Base-by-base conservation (phyloP, 768 basidiomycete species). In the Trametes elegans region DNA sequence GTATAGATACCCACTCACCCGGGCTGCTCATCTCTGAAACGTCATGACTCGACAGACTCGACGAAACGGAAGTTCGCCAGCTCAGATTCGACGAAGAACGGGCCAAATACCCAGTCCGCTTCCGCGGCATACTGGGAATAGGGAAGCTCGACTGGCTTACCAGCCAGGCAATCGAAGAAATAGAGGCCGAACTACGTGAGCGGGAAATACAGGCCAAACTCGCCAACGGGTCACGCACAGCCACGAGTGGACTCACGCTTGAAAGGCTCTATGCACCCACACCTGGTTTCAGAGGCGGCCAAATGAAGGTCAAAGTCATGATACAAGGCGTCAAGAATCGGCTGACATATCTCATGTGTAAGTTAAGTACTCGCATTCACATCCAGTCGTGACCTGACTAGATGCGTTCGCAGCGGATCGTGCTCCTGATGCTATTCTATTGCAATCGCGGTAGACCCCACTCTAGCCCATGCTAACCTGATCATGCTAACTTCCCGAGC, bases 91-190 rank as follows among this genome's bases (percentile, higher is more conserved):
- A 48, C 19, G 21, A 19, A 10, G 29, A 24, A 18, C 57, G 14
- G 27, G 5, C 6, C 24, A 18, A 58, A 28, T n/a, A 29, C 27
- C 34, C 55, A 6, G 74, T 83, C 18, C 70, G 74, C 10, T 82
- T 85, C 56, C 78, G 75, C 28, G 85, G 84, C 0, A 61, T 77
- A 5, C 69, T 87, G 0, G 71, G 72, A 34, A 75, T 87, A 55
- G 61, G 70, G 2, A 53, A 68, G 2, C 70, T 80, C 0, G 59
- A 67, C 1, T 84, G 82, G 76, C 76, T 88, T 19, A 79, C 83
- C 0, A 68, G 71, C 0, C 62, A 62, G 38, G 86, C 83, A 1
- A 53, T 62, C 31, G 60, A 68, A 34, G 67, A 60, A 46, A 60
- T 88, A 5, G 68, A 79, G 46, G 35, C 48, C 3, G 83, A 83